Evolutionary conservation across 768 basidiomycete genomes (phyloP), one percentile per base, ranked within the genome.

Genomic region (Tylopilus felleus): DNA sequence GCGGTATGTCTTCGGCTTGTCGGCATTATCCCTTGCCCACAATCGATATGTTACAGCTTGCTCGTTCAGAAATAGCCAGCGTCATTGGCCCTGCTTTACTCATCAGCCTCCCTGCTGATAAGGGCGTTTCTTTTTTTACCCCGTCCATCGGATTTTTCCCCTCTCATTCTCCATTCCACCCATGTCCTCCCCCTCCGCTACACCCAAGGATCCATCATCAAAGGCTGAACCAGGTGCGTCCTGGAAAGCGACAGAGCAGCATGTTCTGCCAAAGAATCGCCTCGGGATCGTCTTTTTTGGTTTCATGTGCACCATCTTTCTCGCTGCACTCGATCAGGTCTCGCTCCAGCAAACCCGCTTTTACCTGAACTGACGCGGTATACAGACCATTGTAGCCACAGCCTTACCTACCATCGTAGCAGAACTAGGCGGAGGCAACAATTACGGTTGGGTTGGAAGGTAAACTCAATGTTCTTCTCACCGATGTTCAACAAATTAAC

Each of bases 401-500:
- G 78, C 80, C 5, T 63, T 81, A 14, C 80, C 80, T 2, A 80
- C 79, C 1, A 80, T 80, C 28, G 75, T 77, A 8, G 66, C 67
- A 3, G 69, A 77, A 36, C 65, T 81, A 1, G 74, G 76, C 17
- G 76, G 75, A 4, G 75, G 74, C 1, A 71, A 68, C 17, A 73
- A 75, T 8, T 80, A 81, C 55, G 71, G 75, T 14, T 81, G 79
- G 80, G 76, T 81, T 9, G 76, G 77, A 40, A 77, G 70, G 75
- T 75, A 48, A 14, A 60, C 47, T 39, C 31, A 16, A 28, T 16
- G 8, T 13, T 31, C 16, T 13, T 51, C 17, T 43, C 46, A 23
- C 23, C 28, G 6, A 23, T 22, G 14, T 10, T 16, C 16, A 25
- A 14, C 23, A 33, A 25, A 16, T 9, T 44, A 27, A 39, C 39